phyloP scores from a whole-genome alignment of 805 yeast genomes.

The Alloascoidea hylecoeti region DNA sequence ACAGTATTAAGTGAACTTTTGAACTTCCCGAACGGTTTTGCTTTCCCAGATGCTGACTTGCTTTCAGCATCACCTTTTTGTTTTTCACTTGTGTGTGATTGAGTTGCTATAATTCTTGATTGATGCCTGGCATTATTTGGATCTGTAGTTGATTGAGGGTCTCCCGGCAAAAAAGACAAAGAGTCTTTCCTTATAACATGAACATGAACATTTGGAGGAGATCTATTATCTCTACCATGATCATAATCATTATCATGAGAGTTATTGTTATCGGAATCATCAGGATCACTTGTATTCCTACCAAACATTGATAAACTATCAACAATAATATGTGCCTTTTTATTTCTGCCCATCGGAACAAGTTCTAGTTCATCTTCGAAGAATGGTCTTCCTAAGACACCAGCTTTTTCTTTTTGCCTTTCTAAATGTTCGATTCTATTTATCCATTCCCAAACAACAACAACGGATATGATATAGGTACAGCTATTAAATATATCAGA shows the following conservation, averaged over 20 bases:
- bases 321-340: background rate
- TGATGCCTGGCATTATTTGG: too few relatives aligned
- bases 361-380: constrained; percentile 45
- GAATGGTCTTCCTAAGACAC: constrained; percentile 61
- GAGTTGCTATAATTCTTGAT: too few relatives aligned
- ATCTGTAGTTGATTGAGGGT: background rate
- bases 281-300: constrained; percentile 1
- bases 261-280: constrained; percentile 1
- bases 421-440: constrained; percentile 46
- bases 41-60: background rate
- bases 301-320: constrained; percentile 1
- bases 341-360: constrained; percentile 4
- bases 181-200: background rate
- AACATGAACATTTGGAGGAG: background rate
- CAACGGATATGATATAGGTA: constrained; percentile 56
- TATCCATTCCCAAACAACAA: constrained; percentile 80
- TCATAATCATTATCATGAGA: background rate
- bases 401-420: constrained; percentile 48
- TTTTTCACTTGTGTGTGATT: background rate
- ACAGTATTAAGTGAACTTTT: background rate
- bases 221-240: constrained; percentile 1
- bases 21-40: background rate
- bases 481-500: constrained; percentile 64
- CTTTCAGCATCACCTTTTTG: background rate
- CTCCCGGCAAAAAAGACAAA: background rate